Conservation (phyloP, 495 filamentous ascomycete genomes). For the Peziza echinospora region DNA sequence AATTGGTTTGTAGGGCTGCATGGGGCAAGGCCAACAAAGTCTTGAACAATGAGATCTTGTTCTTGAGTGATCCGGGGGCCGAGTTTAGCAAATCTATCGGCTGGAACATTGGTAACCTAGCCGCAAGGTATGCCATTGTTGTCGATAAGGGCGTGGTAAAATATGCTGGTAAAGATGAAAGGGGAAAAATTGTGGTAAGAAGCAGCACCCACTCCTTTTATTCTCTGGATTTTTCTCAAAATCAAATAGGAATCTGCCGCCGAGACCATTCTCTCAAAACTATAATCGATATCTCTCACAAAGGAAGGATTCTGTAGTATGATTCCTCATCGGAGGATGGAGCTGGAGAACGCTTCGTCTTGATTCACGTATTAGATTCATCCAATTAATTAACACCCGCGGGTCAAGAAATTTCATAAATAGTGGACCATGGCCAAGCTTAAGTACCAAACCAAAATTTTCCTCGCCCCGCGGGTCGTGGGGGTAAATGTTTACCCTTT, state of each 20-base stretch:
- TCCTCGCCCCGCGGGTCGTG: too few relatives aligned
- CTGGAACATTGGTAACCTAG: constrained; percentile 58
- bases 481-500: too few relatives aligned
- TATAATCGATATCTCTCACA: too few relatives aligned
- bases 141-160: constrained; percentile 76
- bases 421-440: too few relatives aligned
- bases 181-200: constrained; percentile 41
- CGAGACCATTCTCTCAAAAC: constrained; percentile 47
- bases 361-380: too few relatives aligned
- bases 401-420: too few relatives aligned
- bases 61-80: constrained; percentile 59
- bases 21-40: constrained; percentile 89
- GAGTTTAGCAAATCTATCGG: constrained; percentile 63
- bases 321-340: too few relatives aligned
- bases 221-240: constrained; percentile 6
- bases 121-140: constrained; percentile 62
- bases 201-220: not conserved
- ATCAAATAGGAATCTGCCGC: constrained; percentile 42
- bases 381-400: too few relatives aligned
- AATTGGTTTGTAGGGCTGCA: constrained; percentile 29
- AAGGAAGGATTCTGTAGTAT: too few relatives aligned
- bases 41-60: constrained; percentile 60
- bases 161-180: constrained; percentile 65
- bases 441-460: too few relatives aligned
- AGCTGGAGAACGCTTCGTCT: too few relatives aligned